phyloP scores from a whole-genome alignment of 2,329 filamentous ascomycete genomes.

The Ustulina deusta region DNA sequence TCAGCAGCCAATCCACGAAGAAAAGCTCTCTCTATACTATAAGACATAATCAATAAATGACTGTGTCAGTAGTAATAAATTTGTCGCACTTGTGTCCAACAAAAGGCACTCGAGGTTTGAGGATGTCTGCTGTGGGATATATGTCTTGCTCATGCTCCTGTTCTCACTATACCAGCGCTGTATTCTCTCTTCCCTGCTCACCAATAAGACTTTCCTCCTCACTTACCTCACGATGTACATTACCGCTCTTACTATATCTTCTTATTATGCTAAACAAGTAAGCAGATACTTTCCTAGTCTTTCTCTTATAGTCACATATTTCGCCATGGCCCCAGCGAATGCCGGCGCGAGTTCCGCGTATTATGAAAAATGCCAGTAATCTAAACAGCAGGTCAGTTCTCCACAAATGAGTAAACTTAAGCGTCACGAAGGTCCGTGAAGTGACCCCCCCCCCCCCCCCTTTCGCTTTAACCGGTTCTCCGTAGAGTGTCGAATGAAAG shows the following conservation, averaged over 20 bases:
- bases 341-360: neutral
- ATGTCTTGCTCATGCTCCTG: neutral
- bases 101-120: too few species aligned
- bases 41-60: too few species aligned
- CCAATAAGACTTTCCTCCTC: slow-evolving; percentile 24
- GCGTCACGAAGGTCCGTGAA: neutral
- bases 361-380: neutral
- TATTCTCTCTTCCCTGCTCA: slow-evolving; percentile 8
- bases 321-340: slow-evolving; percentile 6
- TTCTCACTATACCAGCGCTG: neutral
- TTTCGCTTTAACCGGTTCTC: neutral
- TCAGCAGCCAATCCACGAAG: too few species aligned
- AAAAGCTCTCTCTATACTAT: too few species aligned
- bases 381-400: neutral
- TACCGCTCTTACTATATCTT: neutral
- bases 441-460: neutral
- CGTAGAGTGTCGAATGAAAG: too few species aligned
- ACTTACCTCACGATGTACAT: neutral
- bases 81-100: too few species aligned
- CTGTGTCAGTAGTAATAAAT: too few species aligned
- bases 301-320: slow-evolving; percentile 7
- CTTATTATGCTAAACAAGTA: neutral
- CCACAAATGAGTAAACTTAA: neutral
- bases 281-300: neutral
- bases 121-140: slow-evolving; percentile 1